A percentile compares a stretch with the other conserved stretches of the same genome.
Conservation (phyloP, 2,329 filamentous ascomycete genomes). For the Sordariomycetes sp. region DNA sequence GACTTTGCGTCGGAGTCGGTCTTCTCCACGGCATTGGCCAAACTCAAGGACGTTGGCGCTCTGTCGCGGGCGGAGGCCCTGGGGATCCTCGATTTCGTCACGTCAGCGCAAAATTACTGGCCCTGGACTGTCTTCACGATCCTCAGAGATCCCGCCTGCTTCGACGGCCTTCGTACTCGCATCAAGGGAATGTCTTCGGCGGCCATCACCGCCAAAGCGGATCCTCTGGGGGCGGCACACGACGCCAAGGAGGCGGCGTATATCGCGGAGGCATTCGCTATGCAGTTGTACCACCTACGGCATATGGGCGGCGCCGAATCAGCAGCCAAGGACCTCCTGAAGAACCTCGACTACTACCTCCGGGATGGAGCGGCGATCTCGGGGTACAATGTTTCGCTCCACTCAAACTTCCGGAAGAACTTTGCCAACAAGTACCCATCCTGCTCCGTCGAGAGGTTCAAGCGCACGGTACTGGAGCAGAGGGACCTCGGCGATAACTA, state of each 20-base stretch:
- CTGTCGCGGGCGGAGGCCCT: constrained; percentile 57
- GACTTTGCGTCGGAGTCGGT: constrained; percentile 45
- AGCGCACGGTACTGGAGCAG: constrained; percentile 57
- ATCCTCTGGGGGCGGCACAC: constrained; percentile 45
- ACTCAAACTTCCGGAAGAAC: constrained; percentile 76
- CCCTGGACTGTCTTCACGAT: constrained; percentile 83
- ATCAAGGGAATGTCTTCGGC: constrained; percentile 47
- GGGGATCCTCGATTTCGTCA: constrained; percentile 76
- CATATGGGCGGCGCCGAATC: constrained; percentile 57
- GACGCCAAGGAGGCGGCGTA: constrained; percentile 68
- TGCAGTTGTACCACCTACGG: constrained; percentile 80
- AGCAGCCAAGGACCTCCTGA: constrained; percentile 61
- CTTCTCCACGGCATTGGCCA: constrained; percentile 61
- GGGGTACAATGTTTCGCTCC: constrained; percentile 78
- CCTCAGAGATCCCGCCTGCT: constrained; percentile 61
- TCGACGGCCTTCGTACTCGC: constrained; percentile 61
- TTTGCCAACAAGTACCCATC: constrained; percentile 68
- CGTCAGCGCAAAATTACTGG: constrained; percentile 87
- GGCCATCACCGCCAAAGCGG: constrained; percentile 39
- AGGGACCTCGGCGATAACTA: constrained; percentile 63
- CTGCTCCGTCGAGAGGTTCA: constrained; percentile 67
- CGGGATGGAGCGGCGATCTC: constrained; percentile 69
- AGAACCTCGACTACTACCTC: constrained; percentile 69
- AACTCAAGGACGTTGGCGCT: constrained; percentile 54
- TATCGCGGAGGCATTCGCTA: constrained; percentile 77